A percentile compares a stretch with the other conserved stretches of the same genome.
Conservation (phyloP, 345 rosid species). For the Syzygium oleosum region DNA sequence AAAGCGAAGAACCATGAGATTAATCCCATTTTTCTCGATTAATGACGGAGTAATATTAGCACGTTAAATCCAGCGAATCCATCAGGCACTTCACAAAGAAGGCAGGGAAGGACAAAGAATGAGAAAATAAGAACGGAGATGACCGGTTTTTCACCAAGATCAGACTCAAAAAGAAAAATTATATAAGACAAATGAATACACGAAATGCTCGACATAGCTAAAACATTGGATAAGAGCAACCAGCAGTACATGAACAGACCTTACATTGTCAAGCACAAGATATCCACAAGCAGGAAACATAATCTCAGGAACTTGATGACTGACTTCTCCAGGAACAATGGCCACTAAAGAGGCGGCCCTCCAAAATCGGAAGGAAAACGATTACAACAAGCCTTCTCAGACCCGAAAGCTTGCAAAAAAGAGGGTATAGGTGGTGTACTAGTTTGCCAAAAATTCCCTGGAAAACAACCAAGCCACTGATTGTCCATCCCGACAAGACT, state of each 20-base stretch:
- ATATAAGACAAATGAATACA: background rate
- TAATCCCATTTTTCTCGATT: background rate
- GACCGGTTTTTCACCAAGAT: background rate
- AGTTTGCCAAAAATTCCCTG: constrained; percentile 27
- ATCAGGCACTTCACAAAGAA: background rate
- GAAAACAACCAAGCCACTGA: constrained; percentile 32
- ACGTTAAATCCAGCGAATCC: background rate
- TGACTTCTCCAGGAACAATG: constrained; percentile 26
- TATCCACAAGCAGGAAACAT: constrained; percentile 11
- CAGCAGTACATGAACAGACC: background rate
- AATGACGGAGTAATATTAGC: background rate
- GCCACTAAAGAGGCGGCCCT: constrained; percentile 16
- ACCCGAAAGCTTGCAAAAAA: constrained; percentile 40
- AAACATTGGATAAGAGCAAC: background rate
- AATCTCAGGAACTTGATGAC: constrained; percentile 24
- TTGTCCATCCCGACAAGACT: background rate
- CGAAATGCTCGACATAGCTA: background rate
- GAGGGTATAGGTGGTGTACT: background rate
- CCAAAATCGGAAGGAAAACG: constrained; percentile 14
- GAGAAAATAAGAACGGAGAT: background rate
- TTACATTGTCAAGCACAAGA: background rate
- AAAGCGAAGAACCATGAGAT: background rate
- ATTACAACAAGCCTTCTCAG: constrained; percentile 31
- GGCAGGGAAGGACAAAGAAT: background rate
- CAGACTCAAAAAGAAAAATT: background rate